phyloP scores from a whole-genome alignment of 352 stramenopile species.

The Globisporangium apiculatum region DNA sequence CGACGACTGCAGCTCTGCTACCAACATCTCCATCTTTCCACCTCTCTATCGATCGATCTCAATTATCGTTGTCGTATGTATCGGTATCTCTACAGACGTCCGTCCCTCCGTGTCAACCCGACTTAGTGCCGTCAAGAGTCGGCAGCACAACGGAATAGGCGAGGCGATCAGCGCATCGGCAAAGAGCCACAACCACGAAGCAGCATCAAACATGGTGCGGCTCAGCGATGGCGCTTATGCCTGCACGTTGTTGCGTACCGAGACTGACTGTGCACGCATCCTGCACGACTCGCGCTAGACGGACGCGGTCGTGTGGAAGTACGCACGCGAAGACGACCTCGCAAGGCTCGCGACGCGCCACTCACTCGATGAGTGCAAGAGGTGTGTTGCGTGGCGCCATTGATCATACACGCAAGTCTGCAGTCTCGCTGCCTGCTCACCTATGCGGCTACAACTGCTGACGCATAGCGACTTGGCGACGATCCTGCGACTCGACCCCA shows the following conservation, averaged over 20 bases:
- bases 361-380: slow-evolving; percentile 51
- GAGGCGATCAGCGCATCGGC: no score
- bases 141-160: no score
- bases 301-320: slow-evolving; percentile 57
- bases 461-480: slow-evolving; percentile 26
- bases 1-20: no score
- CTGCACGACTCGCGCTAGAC: slow-evolving; percentile 14
- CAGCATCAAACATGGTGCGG: no score
- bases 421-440: background rate
- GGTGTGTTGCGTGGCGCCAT: slow-evolving; percentile 14
- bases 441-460: background rate
- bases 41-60: no score
- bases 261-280: no score
- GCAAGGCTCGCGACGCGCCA: slow-evolving; percentile 26
- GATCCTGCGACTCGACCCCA: slow-evolving; percentile 42
- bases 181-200: background rate
- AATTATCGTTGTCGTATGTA: no score
- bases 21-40: no score
- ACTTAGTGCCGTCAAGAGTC: background rate
- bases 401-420: background rate
- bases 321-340: slow-evolving; percentile 33
- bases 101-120: no score
- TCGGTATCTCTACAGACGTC: no score
- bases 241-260: background rate
- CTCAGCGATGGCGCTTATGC: background rate